A percentile compares a stretch with the other conserved stretches of the same genome.
Evolutionary conservation across 2,329 filamentous ascomycete genomes (phyloP).

Genomic region (Xylariaceae sp.): DNA sequence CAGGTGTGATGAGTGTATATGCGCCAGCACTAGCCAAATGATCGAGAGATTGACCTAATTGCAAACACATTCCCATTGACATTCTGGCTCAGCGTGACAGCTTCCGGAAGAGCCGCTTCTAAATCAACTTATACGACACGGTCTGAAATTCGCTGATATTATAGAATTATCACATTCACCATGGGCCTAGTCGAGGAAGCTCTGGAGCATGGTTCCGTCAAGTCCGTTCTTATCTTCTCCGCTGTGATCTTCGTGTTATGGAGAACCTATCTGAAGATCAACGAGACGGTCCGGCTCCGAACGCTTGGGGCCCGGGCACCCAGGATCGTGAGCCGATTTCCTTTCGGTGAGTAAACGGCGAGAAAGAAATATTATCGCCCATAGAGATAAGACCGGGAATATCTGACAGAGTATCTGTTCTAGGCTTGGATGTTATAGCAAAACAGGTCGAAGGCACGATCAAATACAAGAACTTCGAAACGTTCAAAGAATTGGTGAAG

Average conservation of each 20-base stretch:
- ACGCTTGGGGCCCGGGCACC: slow-evolving; percentile 51
- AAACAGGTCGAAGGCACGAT: slow-evolving; percentile 59
- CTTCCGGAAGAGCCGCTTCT: background rate
- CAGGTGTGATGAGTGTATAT: background rate
- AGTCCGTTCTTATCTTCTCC: slow-evolving; percentile 45
- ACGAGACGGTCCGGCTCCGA: slow-evolving; percentile 52
- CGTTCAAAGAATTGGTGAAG: slow-evolving; percentile 64
- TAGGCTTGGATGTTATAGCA: slow-evolving; percentile 70
- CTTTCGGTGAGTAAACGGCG: slow-evolving; percentile 50
- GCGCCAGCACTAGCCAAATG: background rate
- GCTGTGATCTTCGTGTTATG: slow-evolving; percentile 47
- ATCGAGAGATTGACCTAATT: background rate
- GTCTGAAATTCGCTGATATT: background rate
- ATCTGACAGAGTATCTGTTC: background rate
- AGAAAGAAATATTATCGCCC: slow-evolving; percentile 7
- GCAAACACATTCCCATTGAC: background rate
- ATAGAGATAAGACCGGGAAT: background rate
- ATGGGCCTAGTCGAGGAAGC: slow-evolving; percentile 60
- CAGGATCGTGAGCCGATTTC: slow-evolving; percentile 45
- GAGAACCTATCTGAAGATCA: slow-evolving; percentile 45
- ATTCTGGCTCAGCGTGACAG: too few species aligned
- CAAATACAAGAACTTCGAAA: slow-evolving; percentile 62
- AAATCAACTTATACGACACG: background rate
- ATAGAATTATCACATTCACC: slow-evolving; percentile 13
- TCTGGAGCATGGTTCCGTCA: slow-evolving; percentile 51